A percentile compares a stretch with the other conserved stretches of the same genome.
Evolutionary conservation across 2,329 filamentous ascomycete genomes (phyloP).

Genomic region (Scopulariopsis brevicaulis): DNA sequence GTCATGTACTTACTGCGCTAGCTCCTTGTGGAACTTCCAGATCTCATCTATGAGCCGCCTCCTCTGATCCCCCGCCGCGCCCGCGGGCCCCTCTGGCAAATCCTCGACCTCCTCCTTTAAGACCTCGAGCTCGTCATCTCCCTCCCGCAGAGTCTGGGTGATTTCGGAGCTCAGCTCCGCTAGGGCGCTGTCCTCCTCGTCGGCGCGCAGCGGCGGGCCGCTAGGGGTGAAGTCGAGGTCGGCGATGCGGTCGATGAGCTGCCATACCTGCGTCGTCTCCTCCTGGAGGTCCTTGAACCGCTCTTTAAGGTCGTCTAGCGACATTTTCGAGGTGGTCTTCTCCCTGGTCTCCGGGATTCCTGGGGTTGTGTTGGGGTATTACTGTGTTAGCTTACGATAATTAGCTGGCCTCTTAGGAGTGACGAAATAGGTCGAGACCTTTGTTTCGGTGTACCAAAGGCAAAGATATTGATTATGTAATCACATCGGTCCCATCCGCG

Average conservation of each 20-base stretch:
- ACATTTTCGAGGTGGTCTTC: constrained; percentile 22
- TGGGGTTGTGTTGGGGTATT: not conserved
- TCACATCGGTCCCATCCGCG: not conserved
- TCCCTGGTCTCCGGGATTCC: not conserved
- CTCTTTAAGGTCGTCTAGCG: constrained; percentile 51
- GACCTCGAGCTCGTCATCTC: constrained; percentile 75
- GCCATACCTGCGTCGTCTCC: constrained; percentile 43
- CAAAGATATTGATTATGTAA: not conserved
- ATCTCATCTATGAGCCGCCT: constrained; percentile 55
- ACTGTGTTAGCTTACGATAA: constrained; percentile 2
- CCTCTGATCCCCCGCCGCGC: constrained; percentile 48
- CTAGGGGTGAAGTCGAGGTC: constrained; percentile 47
- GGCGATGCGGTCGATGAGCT: constrained; percentile 48
- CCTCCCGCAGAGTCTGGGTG: constrained; percentile 61
- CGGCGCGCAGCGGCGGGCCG: constrained; percentile 36
- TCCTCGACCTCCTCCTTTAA: constrained; percentile 69
- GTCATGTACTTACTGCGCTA: constrained; percentile 47
- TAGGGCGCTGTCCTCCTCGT: constrained; percentile 42
- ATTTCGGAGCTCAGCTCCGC: constrained; percentile 74
- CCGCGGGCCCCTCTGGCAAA: constrained; percentile 37
- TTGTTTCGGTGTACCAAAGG: not conserved
- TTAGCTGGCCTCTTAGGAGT: constrained; percentile 10
- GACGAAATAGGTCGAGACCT: constrained; percentile 9
- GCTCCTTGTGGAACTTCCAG: constrained; percentile 55
- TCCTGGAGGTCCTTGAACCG: constrained; percentile 49